phyloP scores from a whole-genome alignment of 2,329 filamentous ascomycete species.

The Pleomassaria siparia region DNA sequence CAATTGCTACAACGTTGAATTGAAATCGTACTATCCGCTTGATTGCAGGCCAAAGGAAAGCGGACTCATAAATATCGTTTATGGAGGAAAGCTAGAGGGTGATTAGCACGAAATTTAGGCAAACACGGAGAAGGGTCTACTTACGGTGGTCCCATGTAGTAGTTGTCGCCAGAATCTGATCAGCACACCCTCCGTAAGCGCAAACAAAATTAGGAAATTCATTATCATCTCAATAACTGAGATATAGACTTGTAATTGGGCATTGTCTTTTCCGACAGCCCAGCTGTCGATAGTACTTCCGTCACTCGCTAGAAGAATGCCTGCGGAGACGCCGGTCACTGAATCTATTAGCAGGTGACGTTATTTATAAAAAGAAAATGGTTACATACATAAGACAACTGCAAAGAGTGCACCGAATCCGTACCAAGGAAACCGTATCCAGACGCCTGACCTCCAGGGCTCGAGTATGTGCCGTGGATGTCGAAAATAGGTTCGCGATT shows the following conservation, averaged over 20 bases:
- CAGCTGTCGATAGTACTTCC: constrained; percentile 14
- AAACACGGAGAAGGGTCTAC: constrained; percentile 1
- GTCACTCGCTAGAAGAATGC: constrained; percentile 20
- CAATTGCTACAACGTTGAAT: constrained; percentile 21
- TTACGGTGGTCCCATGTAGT: constrained; percentile 19
- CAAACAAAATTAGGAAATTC: constrained; percentile 21
- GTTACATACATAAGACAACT: constrained; percentile 14
- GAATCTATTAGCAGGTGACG: not conserved
- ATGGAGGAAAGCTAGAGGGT: constrained; percentile 16
- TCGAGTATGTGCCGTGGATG: constrained; percentile 21
- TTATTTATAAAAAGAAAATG: not conserved
- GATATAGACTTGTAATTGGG: constrained; percentile 23
- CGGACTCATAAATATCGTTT: constrained; percentile 22
- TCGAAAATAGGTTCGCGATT: constrained; percentile 16
- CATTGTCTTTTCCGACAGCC: constrained; percentile 17
- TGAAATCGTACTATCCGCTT: constrained; percentile 13
- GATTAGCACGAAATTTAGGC: not conserved
- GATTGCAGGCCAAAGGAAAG: constrained; percentile 16
- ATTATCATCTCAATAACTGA: constrained; percentile 22
- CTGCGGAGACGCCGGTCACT: constrained; percentile 23
- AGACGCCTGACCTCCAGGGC: constrained; percentile 21
- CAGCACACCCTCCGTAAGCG: constrained; percentile 20
- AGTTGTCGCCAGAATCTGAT: constrained; percentile 23
- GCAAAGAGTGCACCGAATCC: constrained; percentile 18
- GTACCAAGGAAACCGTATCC: constrained; percentile 21